Base-by-base conservation (phyloP, 176 grass and related monocot species). In the Chloris gayana region DNA sequence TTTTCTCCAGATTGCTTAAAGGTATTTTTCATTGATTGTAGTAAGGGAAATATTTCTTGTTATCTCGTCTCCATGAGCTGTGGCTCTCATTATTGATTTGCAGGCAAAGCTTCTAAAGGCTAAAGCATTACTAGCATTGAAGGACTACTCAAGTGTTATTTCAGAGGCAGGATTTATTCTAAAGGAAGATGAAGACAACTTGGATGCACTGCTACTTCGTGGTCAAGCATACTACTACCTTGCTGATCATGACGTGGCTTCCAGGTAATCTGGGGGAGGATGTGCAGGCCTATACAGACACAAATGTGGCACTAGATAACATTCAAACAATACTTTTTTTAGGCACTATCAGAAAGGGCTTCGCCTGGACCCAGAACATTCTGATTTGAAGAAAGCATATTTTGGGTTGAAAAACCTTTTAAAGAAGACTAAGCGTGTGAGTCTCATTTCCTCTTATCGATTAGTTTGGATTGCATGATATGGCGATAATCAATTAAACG, bases 201-300 rank as follows among this genome's bases (percentile, higher is more conserved):
- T 98, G 82, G 92, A 94, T 54, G 95, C 92, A 42, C 69, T 98
- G 65, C 75, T 98, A 69, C 85, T 95, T 65, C 89, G 95, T 71
- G 95, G 95, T 19, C 90, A 68, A 33, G 95, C 95, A 30, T 98
- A 98, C 65, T 98, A 98, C 87, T 98, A 98, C 85, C 95, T 98
- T 70, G 91, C 95, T 64, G 95, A 98, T 69, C 92, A 98, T 86
- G 96, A 98, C 91, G 92, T 98, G 68, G 92, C 96, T 62, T 81
- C 74, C 31, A 95, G 96, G 96, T 98, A 81, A 75, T 70, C 76
- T 75, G 13, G 26, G 76, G 42, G 59, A 35, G 34, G 13, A 14
- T 46, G n/a, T 27, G 35, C 42, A 15, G 67, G 41, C 9, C 13
- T 54, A 32, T n/a, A 13, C 13, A 54, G 53, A 41, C 22, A 30